Percentiles rank a stretch among this genome's conserved stretches.
Evolutionary conservation across 352 stramenopile genomes (phyloP).

Genomic region (Pythium dissimile): DNA sequence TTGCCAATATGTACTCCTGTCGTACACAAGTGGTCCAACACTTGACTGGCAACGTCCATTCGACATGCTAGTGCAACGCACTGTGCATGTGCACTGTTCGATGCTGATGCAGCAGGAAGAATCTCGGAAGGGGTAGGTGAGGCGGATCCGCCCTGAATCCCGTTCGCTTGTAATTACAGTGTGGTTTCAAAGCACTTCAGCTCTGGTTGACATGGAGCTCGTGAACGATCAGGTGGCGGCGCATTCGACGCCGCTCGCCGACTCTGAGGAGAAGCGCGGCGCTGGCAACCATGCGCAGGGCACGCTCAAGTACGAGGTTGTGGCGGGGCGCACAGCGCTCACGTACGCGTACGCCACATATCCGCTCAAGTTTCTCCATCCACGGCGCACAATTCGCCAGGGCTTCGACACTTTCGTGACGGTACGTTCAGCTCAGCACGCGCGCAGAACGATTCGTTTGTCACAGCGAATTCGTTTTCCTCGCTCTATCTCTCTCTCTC

Average conservation of each 20-base stretch:
- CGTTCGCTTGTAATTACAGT: neutral
- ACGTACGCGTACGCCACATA: constrained; percentile 84
- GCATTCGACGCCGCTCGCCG: neutral
- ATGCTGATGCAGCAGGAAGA: too few species aligned
- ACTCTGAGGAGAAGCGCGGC: constrained; percentile 1
- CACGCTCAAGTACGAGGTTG: constrained; percentile 70
- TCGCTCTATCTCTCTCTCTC: neutral
- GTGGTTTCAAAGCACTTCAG: neutral
- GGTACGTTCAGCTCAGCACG: constrained; percentile 42
- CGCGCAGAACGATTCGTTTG: too few species aligned
- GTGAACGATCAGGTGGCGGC: neutral
- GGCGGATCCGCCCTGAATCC: constrained; percentile 23
- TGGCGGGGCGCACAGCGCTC: constrained; percentile 50
- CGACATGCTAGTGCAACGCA: too few species aligned
- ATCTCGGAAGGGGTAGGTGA: constrained; percentile 15
- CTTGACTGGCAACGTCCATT: too few species aligned
- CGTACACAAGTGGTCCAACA: too few species aligned
- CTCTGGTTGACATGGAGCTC: neutral
- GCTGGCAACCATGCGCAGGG: constrained; percentile 24
- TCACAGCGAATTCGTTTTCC: neutral
- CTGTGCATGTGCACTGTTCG: too few species aligned
- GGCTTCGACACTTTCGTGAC: constrained; percentile 72
- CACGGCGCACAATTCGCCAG: constrained; percentile 53
- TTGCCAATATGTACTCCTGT: too few species aligned
- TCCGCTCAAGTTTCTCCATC: constrained; percentile 86